Conservation (phyloP, 192 early-diverging fungal species). For the Gaertneriomyces semiglobifer region DNA sequence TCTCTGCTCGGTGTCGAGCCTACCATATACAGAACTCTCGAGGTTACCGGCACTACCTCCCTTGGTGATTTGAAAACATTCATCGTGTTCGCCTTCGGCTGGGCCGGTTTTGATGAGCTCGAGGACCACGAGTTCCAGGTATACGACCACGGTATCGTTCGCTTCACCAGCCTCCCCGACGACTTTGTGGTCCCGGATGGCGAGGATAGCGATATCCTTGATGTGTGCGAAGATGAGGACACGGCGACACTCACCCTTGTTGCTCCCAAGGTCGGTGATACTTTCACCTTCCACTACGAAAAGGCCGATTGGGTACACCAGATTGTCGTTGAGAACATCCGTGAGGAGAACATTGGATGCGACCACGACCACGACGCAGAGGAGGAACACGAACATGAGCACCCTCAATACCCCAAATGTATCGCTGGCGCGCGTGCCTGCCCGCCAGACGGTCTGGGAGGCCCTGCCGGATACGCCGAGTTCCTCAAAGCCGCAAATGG, state of each 20-base stretch:
- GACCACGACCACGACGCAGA: constrained; percentile 15
- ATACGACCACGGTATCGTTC: constrained; percentile 26
- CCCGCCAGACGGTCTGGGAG: constrained; percentile 24
- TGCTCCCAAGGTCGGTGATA: constrained; percentile 11
- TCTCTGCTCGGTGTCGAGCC: constrained; percentile 15
- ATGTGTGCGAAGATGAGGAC: constrained; percentile 28
- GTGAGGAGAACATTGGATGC: constrained; percentile 10
- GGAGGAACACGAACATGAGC: constrained; percentile 4
- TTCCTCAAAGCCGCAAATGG: constrained; percentile 13
- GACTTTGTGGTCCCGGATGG: constrained; percentile 22
- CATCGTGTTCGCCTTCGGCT: constrained; percentile 28
- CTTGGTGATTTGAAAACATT: constrained; percentile 18
- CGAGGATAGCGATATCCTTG: constrained; percentile 15
- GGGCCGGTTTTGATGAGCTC: constrained; percentile 16
- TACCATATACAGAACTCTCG: constrained; percentile 9
- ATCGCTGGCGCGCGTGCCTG: constrained; percentile 24
- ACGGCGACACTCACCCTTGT: constrained; percentile 5
- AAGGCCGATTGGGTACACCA: constrained; percentile 29
- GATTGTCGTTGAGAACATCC: constrained; percentile 16
- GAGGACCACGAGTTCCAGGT: constrained; percentile 15
- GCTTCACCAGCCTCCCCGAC: constrained; percentile 29
- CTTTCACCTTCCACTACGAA: constrained; percentile 26
- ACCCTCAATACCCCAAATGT: constrained; percentile 22
- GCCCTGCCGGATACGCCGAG: constrained; percentile 20
- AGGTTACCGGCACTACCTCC: constrained; percentile 15